Evolutionary conservation across 192 early-diverging fungal species (phyloP), one percentile per base, ranked within the genome.

Genomic region (Diversispora epigaea): DNA sequence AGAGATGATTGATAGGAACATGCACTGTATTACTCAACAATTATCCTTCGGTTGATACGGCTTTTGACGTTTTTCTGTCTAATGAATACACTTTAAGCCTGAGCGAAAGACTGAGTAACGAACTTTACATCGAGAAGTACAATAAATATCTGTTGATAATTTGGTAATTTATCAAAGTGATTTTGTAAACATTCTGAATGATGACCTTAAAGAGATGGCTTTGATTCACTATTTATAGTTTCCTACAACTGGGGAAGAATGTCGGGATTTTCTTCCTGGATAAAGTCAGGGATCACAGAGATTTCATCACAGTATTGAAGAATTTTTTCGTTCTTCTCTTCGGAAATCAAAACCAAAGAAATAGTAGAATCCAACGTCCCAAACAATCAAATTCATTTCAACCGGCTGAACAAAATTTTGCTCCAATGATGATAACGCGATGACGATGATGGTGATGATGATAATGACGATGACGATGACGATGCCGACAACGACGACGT

Each of bases 11-110:
- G 25, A 32, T 32, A 32, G 25, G 2, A 0, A 32, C n/a, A n/a
- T n/a, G n/a, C n/a, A n/a, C n/a, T 2, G 25, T 32, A 32, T 32
- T 32, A 32, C 25, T 2, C 25, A 32, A 32, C 2, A 32, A 58
- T 72, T 40, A 72, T 60, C n/a, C 56, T 72, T 72, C 54, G 71
- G 39, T n/a, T 58, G 9, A 61, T 72, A 61, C 71, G 71, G 8
- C 71, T 72, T n/a, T 25, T 72, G 21, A n/a, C n/a, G 40, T 44
- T 3, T 44, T 72, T 72, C 9, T 4, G 56, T 19, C 8, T 72
- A 72, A 72, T 22, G 71, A 61, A 50, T 19, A 40, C 3, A 9
- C 3, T 25, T 72, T 61, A 32, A 19, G 17, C 11, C 6, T 60
- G 41, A 61, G 39, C 7, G n/a, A n/a, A n/a, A n/a, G n/a, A n/a